Evolutionary conservation across 805 yeast genomes (phyloP), one percentile per base, ranked within the genome.

Genomic region (Sugiyamaella marilandica): DNA sequence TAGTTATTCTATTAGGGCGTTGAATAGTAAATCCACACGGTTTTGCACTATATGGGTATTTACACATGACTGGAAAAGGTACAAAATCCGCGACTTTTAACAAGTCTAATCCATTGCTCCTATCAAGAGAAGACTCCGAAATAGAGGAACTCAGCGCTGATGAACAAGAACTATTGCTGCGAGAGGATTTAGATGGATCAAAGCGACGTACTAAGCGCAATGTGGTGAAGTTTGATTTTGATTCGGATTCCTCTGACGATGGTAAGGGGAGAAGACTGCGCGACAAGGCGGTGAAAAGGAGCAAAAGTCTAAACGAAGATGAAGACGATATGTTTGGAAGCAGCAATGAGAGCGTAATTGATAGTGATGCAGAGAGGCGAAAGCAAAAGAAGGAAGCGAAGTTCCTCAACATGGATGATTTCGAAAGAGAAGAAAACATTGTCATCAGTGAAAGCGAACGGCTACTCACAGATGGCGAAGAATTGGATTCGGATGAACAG

Each of bases 351-450:
- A 59, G 55, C 32, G 50, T 43, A 11, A 51, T 49, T 18, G 55
- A 49, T 19, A 26, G 43, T 10, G 55, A 36, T 13, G 24, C 24
- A 3, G 43, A 33, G 8, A 45, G 32, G 48, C 33, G 49, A 35
- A 45, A 53, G 19, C 50, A 36, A 7, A 51, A 49, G 19, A 59
- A 55, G 46, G 58, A 53, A n/a, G 64, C 63, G 7, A 57, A 64
- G 47, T 53, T 64, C 14, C 45, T 75, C 51, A 74, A 76, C 45
- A 63, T 74, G 57, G 62, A 66, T 5, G 60, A 69, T 53, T 74
- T 76, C 52, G 75, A 74, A 58, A 64, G 51, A 44, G 44, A 53
- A 19, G 24, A 61, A 31, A 68, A 59, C 5, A 55, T 58, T 16
- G 61, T 39, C 1, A 62, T 60, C 5, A 62, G 64, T 24, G 61